Percentiles rank a stretch among this genome's conserved stretches.
These are phyloP conservation scores for Dactylellina haptotyla DNA, from an alignment of 2,329 filamentous ascomycete species.

Conservation along the genomic window DNA sequence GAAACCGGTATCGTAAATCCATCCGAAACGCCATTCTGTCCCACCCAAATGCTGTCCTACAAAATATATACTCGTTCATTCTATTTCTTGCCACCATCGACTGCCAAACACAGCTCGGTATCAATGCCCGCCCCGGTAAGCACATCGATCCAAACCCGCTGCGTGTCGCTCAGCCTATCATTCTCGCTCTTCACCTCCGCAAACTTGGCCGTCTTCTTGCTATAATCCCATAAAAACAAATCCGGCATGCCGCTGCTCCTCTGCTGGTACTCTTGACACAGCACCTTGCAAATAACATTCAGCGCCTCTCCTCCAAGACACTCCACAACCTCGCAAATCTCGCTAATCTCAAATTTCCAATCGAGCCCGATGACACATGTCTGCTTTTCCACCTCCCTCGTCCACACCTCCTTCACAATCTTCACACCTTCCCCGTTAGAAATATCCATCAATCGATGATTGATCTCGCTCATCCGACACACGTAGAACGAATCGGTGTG, in stretches of 20 bases:
- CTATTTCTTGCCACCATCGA: slow-evolving; percentile 31
- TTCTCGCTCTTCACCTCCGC: slow-evolving; percentile 78
- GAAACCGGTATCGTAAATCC: not conserved
- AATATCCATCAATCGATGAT: slow-evolving; percentile 84
- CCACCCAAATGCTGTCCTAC: slow-evolving; percentile 7
- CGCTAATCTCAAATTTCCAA: slow-evolving; percentile 84
- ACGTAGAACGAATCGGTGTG: slow-evolving; percentile 93
- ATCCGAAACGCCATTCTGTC: not conserved
- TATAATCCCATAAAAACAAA: slow-evolving; percentile 82
- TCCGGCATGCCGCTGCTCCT: slow-evolving; percentile 90
- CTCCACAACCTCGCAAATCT: slow-evolving; percentile 79
- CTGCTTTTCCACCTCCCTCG: slow-evolving; percentile 72
- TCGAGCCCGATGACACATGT: slow-evolving; percentile 92
- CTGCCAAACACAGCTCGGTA: slow-evolving; percentile 72
- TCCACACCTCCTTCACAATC: slow-evolving; percentile 76
- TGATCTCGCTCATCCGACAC: slow-evolving; percentile 86
- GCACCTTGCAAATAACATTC: slow-evolving; percentile 84
- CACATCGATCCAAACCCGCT: slow-evolving; percentile 96
- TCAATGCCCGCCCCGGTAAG: slow-evolving; percentile 82
- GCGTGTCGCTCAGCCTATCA: slow-evolving; percentile 93
- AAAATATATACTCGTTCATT: not conserved
- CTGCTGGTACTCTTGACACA: slow-evolving; percentile 92
- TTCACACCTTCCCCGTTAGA: slow-evolving; percentile 78
- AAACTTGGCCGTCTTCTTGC: slow-evolving; percentile 58
- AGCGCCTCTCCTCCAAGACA: slow-evolving; percentile 85